Evolutionary conservation across 768 basidiomycete genomes (phyloP).

Genomic region (Panus rudis): DNA sequence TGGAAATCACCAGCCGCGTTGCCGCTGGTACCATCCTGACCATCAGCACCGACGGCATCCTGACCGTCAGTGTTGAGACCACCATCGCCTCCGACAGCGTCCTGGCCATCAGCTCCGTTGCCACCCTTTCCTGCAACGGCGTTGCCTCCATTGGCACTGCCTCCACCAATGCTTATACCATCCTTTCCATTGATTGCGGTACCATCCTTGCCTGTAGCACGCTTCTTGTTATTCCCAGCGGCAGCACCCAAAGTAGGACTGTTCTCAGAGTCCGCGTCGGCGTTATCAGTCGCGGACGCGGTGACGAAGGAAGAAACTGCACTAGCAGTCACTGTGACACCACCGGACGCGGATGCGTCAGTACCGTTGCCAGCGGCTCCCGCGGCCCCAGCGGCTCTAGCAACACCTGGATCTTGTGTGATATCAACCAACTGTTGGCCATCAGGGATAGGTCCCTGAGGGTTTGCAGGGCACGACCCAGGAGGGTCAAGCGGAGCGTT

Average conservation of each 20-base stretch:
- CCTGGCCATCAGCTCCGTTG: no score
- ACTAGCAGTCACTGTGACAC: no score
- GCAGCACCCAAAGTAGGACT: no score
- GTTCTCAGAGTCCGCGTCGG: not conserved
- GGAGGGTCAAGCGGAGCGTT: conserved; percentile 33
- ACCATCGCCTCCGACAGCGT: not conserved
- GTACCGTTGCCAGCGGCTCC: conserved; percentile 4
- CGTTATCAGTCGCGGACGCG: not conserved
- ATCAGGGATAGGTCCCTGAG: conserved; percentile 41
- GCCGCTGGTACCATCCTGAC: not conserved
- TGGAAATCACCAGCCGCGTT: conserved; percentile 9
- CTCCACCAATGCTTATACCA: not conserved
- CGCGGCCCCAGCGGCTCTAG: conserved; percentile 6
- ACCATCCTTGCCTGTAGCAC: no score
- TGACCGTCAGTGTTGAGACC: no score
- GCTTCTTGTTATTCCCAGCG: no score
- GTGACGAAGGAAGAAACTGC: conserved; percentile 1
- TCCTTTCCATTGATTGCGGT: no score
- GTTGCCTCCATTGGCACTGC: not conserved
- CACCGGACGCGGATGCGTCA: conserved; percentile 1
- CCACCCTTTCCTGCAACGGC: not conserved
- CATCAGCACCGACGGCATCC: not conserved
- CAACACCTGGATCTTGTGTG: conserved; percentile 16
- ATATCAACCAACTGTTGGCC: conserved; percentile 32
- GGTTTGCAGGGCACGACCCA: conserved; percentile 45